A percentile compares a stretch with the other conserved stretches of the same genome.
Conservation (phyloP, 805 yeast genomes). For the Blastobotrys americana region DNA sequence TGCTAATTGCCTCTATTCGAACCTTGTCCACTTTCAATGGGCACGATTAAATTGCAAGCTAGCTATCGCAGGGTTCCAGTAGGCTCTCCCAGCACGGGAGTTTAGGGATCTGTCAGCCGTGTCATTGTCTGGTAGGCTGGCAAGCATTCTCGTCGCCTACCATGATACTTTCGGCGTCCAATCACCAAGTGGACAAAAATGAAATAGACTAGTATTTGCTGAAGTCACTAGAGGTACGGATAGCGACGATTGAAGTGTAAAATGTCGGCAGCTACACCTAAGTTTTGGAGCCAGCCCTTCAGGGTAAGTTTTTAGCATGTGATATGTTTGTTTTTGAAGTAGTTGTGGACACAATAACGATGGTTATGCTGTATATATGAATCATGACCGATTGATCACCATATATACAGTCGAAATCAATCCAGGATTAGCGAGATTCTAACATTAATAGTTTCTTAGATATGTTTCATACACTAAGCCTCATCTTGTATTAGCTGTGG, state of each 20-base stretch:
- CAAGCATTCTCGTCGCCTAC: neutral
- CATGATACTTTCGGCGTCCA: neutral
- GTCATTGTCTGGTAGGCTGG: too few species aligned
- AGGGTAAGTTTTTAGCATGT: constrained; percentile 14
- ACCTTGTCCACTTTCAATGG: too few species aligned
- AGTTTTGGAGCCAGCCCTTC: constrained; percentile 31
- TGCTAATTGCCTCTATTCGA: too few species aligned
- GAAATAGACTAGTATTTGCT: too few species aligned
- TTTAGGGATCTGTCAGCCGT: too few species aligned
- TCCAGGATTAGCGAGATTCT: too few species aligned
- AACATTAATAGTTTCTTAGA: constrained; percentile 35
- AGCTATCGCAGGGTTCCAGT: neutral
- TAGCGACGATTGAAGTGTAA: too few species aligned
- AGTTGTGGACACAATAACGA: too few species aligned
- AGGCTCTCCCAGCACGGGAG: too few species aligned
- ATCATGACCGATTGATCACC: neutral
- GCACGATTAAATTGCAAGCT: neutral
- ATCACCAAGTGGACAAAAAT: neutral
- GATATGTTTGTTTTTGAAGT: too few species aligned
- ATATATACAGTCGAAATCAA: neutral
- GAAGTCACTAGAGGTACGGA: too few species aligned
- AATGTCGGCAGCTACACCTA: constrained; percentile 12
- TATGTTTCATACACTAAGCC: constrained; percentile 73
- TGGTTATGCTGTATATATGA: too few species aligned
- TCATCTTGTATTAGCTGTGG: constrained; percentile 58